These are phyloP conservation scores for Cyberlindnera suaveolens DNA, from an alignment of 805 yeast genomes.

Conservation along the genomic window DNA sequence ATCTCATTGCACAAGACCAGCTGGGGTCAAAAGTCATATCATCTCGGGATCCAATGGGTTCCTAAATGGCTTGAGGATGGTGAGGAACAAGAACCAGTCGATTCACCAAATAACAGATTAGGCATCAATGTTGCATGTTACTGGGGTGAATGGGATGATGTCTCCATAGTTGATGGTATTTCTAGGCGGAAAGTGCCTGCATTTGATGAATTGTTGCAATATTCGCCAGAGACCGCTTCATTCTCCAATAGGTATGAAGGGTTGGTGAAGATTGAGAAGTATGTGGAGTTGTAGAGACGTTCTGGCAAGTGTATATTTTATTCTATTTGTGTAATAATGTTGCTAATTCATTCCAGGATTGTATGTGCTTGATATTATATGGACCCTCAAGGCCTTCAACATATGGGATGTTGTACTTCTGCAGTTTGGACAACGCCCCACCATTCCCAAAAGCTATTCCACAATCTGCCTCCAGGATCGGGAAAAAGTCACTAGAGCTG, in stretches of 20 bases:
- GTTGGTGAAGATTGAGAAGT: conserved; percentile 50
- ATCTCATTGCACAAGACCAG: conserved; percentile 58
- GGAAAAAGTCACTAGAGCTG: conserved; percentile 51
- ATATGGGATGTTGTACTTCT: conserved; percentile 19
- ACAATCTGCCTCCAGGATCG: conserved; percentile 39
- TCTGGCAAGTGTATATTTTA: not conserved
- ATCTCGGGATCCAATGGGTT: conserved; percentile 69
- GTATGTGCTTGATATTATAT: conserved; percentile 14
- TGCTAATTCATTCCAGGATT: conserved; percentile 18
- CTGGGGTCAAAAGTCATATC: conserved; percentile 49
- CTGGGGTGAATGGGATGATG: conserved; percentile 69
- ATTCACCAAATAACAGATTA: conserved; percentile 31
- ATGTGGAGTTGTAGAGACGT: conserved; percentile 33
- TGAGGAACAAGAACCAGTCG: conserved; percentile 25
- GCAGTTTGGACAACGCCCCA: conserved; percentile 24
- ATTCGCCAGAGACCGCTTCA: conserved; percentile 57
- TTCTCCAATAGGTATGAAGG: conserved; percentile 68
- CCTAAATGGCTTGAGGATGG: conserved; percentile 46
- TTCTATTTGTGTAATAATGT: conserved; percentile 6
- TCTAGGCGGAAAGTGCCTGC: conserved; percentile 53
- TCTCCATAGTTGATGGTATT: conserved; percentile 32
- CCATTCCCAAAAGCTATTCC: conserved; percentile 42
- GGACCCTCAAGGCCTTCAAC: conserved; percentile 13
- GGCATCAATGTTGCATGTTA: conserved; percentile 60
- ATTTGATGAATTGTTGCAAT: conserved; percentile 60